Base-by-base conservation (phyloP, 2,329 filamentous ascomycete genomes). In the Colletotrichum graminicola region DNA sequence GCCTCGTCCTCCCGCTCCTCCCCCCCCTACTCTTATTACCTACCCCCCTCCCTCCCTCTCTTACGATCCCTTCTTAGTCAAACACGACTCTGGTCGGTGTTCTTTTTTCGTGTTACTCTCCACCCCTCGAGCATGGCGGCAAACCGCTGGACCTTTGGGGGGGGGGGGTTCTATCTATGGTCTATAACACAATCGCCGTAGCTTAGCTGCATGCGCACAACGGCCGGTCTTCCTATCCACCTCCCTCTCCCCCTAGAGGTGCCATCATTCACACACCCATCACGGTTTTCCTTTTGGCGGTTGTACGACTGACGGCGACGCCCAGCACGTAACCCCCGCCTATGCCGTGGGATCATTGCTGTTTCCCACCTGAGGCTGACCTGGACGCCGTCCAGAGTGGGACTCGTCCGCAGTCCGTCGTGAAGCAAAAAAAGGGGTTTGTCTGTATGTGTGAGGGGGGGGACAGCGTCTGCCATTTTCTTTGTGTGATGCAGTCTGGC, bases 351-450 rank as follows among this genome's bases (percentile, higher is more conserved):
- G 10, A 54, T 47, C 55, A 41, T 34, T 61, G 47, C 62, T 23
- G 54, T 62, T n/a, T 34, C 62, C 36, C 39, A 51, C 56, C 47
- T 45, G 62, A 67, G 26, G 34, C 36, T 55, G 62, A 70, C 62
- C 62, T 66, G 62, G 66, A 55, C 54, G 29, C 34, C 47, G 34
- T 55, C 26, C 47, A 11, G 16, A 66, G 51, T 29, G 21, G 8
- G 18, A 32, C 56, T 10, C 23, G 47, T 43, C 26, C 41, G 26
- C 26, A 8, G 18, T 52, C 23, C 16, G 14, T 29, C 49, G 26
- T 32, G 45, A 52, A 8, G 26, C 49, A 29, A 29, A 18, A 29
- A 18, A 23, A 6, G 16, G 66, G 5, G 29, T 41, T 12, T 43
- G 41, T 43, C 1, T 47, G n/a, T 12, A 21, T 47, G 21, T 12